phyloP scores from a whole-genome alignment of 495 filamentous ascomycete genomes.

The Talaromyces proteolyticus region DNA sequence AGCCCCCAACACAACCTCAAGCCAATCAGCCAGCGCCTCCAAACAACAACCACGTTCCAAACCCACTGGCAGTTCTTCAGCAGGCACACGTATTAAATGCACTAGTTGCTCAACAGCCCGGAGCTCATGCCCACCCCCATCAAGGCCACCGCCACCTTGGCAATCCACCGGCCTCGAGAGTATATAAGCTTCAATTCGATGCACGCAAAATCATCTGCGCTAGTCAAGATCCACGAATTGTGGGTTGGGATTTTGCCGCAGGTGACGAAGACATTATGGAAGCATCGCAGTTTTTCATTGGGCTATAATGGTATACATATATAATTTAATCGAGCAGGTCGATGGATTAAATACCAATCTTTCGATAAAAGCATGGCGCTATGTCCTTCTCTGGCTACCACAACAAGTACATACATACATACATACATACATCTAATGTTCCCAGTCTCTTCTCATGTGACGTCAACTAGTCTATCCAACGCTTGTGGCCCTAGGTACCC shows the following conservation, averaged over 20 bases:
- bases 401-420: too few species aligned
- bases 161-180: slow-evolving; percentile 45
- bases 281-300: slow-evolving; percentile 68
- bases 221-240: slow-evolving; percentile 81
- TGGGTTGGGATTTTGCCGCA: slow-evolving; percentile 96
- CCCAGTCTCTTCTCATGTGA: not conserved
- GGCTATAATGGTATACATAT: slow-evolving; percentile 23
- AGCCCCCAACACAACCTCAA: not conserved
- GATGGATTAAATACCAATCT: slow-evolving; percentile 13
- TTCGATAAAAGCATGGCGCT: too few species aligned
- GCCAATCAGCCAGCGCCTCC: not conserved
- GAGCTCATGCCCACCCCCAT: not conserved
- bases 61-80: not conserved
- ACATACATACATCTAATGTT: not conserved
- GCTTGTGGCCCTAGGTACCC: too few species aligned
- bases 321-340: too few species aligned
- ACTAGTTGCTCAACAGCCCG: not conserved
- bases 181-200: slow-evolving; percentile 99
- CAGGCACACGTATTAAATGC: not conserved
- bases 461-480: too few species aligned
- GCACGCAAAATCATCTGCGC: slow-evolving; percentile 91
- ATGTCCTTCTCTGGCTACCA: too few species aligned
- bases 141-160: not conserved
- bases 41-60: not conserved
- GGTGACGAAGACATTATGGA: slow-evolving; percentile 80